Evolutionary conservation across 305 asterid species (phyloP), one percentile per base, ranked within the genome.

Genomic region (Fraxinus albicans): DNA sequence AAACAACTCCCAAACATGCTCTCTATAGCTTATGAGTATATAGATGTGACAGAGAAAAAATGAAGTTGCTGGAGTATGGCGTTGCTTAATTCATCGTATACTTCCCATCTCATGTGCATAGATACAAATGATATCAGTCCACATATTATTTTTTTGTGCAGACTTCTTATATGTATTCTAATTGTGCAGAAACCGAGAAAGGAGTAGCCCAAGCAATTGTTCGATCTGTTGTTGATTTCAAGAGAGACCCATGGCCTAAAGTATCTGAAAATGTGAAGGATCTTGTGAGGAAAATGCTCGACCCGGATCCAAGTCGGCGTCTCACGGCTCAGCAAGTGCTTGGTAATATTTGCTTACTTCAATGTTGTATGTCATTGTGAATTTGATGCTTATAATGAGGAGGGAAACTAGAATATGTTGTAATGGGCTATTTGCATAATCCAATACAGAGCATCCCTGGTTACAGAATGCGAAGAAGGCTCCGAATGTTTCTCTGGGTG

Each of bases 201-300:
- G 94, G 93, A 82, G 94, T 91, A 78, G 94, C 93, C 33, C 92
- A 89, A 88, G 90, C 94, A 67, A 91, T 91, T 78, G 85, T 90
- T 84, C 86, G 85, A 70, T 90, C 92, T 3, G 88, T 85, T n/a
- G 78, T 91, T 80, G 93, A 91, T 86, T 88, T 88, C 67, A 90
- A 85, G 78, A 83, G 94, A 73, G 93, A 91, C 74, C 94, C 93
- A 63, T 91, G 94, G 93, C 93, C 90, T 67, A 90, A 86, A 81
- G 90, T 91, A 79, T 90, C 94, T 2, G 90, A 88, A 67, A 86
- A 83, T 79, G 94, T 93, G 38, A 90, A 90, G 83, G 94, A 91
- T 87, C 94, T 91, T 34, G 89, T 90, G 8, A 91, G 88, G 86
- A 87, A 88, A 81, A 90, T 91, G 93, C 93, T 91, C 13, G 76